These are phyloP conservation scores for Sporisorium graminicola DNA, from an alignment of 1,284 basidiomycete genomes.

Conservation along the genomic window DNA sequence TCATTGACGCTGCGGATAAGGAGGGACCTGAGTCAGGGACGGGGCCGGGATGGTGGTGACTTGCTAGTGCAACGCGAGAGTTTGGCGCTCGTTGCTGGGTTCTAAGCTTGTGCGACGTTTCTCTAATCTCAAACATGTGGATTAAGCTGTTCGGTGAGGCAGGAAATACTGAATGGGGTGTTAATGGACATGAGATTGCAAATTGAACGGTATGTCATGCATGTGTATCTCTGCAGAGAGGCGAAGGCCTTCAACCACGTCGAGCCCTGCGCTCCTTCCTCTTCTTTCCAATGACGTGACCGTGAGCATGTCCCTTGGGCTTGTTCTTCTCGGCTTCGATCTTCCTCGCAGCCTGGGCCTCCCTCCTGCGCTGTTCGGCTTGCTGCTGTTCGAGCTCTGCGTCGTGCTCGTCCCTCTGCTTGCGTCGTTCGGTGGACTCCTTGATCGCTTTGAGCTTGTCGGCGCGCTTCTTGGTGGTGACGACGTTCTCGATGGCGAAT, in stretches of 20 bases:
- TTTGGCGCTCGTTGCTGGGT: too few relatives aligned
- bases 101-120: not conserved
- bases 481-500: constrained; percentile 67
- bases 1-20: constrained; percentile 50
- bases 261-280: constrained; percentile 57
- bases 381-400: constrained; percentile 5
- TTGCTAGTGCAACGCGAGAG: too few relatives aligned
- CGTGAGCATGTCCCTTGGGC: constrained; percentile 42
- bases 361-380: constrained; percentile 17
- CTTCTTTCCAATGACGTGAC: constrained; percentile 65
- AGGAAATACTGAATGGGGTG: not conserved
- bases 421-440: constrained; percentile 37
- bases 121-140: not conserved
- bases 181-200: constrained; percentile 3
- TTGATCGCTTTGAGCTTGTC: constrained; percentile 54
- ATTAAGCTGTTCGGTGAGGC: not conserved
- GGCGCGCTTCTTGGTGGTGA: constrained; percentile 61
- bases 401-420: constrained; percentile 28
- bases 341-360: constrained; percentile 34
- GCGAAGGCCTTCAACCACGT: constrained; percentile 13
- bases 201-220: not conserved
- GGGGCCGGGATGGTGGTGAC: constrained; percentile 51
- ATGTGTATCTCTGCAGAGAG: too few relatives aligned
- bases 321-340: constrained; percentile 43
- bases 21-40: constrained; percentile 44